Evolutionary conservation across 768 basidiomycete species (phyloP), one percentile per base, ranked within the genome.

Genomic region (Naganishia vaughanmartiniae): DNA sequence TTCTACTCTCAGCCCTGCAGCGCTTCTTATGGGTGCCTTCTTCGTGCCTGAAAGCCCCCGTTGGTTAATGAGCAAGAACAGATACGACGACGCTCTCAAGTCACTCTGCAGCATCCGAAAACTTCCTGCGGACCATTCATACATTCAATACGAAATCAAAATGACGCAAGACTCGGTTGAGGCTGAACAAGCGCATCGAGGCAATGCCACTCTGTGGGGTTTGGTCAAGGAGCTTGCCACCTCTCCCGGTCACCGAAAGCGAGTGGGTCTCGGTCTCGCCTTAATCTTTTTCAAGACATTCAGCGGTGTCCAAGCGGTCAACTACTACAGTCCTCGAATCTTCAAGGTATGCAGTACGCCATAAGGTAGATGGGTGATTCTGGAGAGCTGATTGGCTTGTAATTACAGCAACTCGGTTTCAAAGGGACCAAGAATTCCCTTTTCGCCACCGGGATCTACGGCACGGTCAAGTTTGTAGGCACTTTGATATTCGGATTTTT

Each of bases 101-200:
- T 72, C 78, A 26, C 71, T 80, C 33, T 70, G 71, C 65, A 75
- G 74, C 56, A 76, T 75, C 55, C 78, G 79, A 34, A 76, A 75
- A 19, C 76, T 78, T 58, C 77, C 78, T 9, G 63, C 70, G 51
- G 68, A 72, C 28, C 78, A 80, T 66, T 65, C 26, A 28, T 75
- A 78, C 46, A 74, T 79, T 28, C 57, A 46, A 36, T 74, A 73
- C 70, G 78, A 79, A 60, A 67, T 73, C 54, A 66, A 72, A 46
- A 77, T 78, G 71, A 74, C 78, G 39, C 71, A 60, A 12, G 63
- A 72, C 0, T 71, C 72, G 0, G 58, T 79, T 9, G 74, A 74
- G 28, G 60, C 57, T 21, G 78, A 80, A 54, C 42, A 53, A 75
- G 69, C 60, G 30, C 15, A 63, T 34, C 31, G 74, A 73, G 63